Percentiles rank a stretch among this genome's conserved stretches.
Evolutionary conservation across 805 yeast species (phyloP).

Genomic region (Wickerhamomyces hampshirensis): DNA sequence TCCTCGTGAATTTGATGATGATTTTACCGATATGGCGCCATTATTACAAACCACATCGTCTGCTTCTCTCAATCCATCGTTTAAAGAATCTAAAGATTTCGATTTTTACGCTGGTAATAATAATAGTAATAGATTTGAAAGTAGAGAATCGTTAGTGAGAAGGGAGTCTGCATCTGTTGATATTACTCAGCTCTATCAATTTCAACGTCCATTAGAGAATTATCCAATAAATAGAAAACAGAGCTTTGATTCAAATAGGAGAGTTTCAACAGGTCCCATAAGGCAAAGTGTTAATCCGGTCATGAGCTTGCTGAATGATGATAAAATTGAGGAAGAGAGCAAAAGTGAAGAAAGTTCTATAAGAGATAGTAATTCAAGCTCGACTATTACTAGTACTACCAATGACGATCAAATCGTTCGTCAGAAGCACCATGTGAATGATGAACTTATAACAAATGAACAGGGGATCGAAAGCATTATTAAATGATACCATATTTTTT

Average conservation of each 20-base stretch:
- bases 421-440: conserved; percentile 1
- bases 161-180: conserved; percentile 30
- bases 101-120: too few species aligned
- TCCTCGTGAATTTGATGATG: conserved; percentile 8
- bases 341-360: conserved; percentile 12
- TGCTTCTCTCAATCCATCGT: conserved; percentile 2
- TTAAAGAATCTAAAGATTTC: too few species aligned
- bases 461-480: neutral
- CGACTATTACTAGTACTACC: conserved; percentile 1
- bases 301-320: conserved; percentile 10
- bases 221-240: conserved; percentile 4
- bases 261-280: neutral
- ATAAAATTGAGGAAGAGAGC: conserved; percentile 11
- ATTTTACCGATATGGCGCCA: conserved; percentile 25
- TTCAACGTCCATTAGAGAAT: conserved; percentile 11
- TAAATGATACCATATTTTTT: conserved; percentile 1
- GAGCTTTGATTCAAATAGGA: neutral
- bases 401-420: conserved; percentile 7
- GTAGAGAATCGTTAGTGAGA: conserved; percentile 28
- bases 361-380: conserved; percentile 4
- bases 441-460: neutral
- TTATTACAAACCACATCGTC: conserved; percentile 19
- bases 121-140: conserved; percentile 15
- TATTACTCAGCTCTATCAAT: conserved; percentile 32
- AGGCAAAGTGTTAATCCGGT: conserved; percentile 8